A percentile compares a stretch with the other conserved stretches of the same genome.
phyloP scores from a whole-genome alignment of 768 basidiomycete genomes.

The Tulasnella sp. region DNA sequence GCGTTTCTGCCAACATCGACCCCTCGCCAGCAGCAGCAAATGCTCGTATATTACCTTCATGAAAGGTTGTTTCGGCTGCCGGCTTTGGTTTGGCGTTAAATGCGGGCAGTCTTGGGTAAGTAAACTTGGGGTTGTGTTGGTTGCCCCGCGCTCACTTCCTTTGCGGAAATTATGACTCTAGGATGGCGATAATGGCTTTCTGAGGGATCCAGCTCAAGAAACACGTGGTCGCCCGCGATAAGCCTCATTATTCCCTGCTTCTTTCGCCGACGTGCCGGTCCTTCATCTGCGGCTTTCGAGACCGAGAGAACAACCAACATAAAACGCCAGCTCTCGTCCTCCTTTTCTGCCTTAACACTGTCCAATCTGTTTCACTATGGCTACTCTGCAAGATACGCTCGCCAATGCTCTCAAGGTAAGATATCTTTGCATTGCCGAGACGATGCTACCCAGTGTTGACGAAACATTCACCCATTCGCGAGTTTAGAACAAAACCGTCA shows the following conservation, averaged over 20 bases:
- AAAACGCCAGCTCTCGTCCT: too few relatives aligned
- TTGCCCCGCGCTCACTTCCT: too few relatives aligned
- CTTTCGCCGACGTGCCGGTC: too few relatives aligned
- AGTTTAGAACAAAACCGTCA: background rate
- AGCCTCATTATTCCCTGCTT: too few relatives aligned
- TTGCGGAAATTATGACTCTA: too few relatives aligned
- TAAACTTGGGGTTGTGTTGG: background rate
- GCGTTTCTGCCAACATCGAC: background rate
- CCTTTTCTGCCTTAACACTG: background rate
- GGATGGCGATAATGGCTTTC: too few relatives aligned
- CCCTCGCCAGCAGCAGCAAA: background rate
- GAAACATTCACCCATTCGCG: background rate
- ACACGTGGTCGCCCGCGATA: too few relatives aligned
- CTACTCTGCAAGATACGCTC: background rate
- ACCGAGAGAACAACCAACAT: too few relatives aligned
- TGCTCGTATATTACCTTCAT: background rate
- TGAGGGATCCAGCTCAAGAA: too few relatives aligned
- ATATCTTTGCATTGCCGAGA: background rate
- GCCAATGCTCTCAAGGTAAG: background rate
- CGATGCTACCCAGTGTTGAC: background rate
- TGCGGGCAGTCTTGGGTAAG: background rate
- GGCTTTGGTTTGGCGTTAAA: too few relatives aligned
- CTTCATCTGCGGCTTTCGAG: too few relatives aligned
- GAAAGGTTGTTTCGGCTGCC: background rate
- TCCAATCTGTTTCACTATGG: background rate